phyloP scores from a whole-genome alignment of 768 basidiomycete species.

The Antrodiella citrinella region DNA sequence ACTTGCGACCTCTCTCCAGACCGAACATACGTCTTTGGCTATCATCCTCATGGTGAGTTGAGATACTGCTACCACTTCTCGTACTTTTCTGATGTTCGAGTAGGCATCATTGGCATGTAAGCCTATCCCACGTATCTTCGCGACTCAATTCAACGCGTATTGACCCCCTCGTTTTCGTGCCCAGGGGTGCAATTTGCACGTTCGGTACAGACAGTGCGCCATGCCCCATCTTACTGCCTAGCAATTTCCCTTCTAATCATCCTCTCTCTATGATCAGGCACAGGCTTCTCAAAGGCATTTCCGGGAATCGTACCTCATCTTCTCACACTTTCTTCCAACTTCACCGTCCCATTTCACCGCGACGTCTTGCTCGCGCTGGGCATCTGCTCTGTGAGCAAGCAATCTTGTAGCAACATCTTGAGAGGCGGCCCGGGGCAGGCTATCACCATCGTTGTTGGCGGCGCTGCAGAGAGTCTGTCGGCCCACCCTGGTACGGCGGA shows the following conservation, averaged over 20 bases:
- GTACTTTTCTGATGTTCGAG: neutral
- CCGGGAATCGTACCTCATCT: conserved; percentile 92
- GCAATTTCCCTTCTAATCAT: neutral
- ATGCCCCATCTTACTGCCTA: conserved; percentile 8
- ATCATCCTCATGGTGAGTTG: conserved; percentile 90
- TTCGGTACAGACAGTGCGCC: conserved; percentile 83
- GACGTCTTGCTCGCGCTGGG: conserved; percentile 85
- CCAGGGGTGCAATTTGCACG: conserved; percentile 89
- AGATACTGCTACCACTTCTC: no score
- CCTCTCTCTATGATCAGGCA: conserved; percentile 40
- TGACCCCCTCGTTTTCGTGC: neutral
- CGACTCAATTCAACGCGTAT: neutral
- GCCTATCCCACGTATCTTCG: conserved; percentile 22
- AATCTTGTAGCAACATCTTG: conserved; percentile 86
- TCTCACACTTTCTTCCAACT: conserved; percentile 85
- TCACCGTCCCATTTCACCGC: conserved; percentile 87
- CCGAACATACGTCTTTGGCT: conserved; percentile 93
- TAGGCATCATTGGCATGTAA: conserved; percentile 97
- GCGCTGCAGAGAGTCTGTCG: conserved; percentile 89
- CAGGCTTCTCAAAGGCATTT: conserved; percentile 82
- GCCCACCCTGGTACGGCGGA: conserved; percentile 98
- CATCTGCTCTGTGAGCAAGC: conserved; percentile 87
- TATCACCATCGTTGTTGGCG: conserved; percentile 94
- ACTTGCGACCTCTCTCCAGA: conserved; percentile 88
- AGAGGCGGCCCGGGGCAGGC: conserved; percentile 36